phyloP scores from a whole-genome alignment of 768 basidiomycete species.

The Mycena venus region DNA sequence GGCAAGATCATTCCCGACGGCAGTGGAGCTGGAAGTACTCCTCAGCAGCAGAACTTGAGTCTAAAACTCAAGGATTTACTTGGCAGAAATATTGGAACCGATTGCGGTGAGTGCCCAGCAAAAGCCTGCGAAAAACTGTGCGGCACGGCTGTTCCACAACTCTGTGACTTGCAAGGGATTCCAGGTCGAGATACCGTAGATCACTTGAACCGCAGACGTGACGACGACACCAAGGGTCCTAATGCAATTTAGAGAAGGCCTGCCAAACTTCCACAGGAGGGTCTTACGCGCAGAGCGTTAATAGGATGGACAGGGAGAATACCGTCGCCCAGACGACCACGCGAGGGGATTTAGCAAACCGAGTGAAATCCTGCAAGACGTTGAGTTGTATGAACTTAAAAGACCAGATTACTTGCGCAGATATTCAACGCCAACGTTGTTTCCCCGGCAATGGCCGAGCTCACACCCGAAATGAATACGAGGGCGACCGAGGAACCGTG shows the following conservation, averaged over 20 bases:
- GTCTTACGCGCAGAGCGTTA: constrained; percentile 35
- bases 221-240: constrained; percentile 68
- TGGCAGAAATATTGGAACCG: constrained; percentile 32
- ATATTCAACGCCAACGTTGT: constrained; percentile 37
- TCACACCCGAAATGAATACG: constrained; percentile 36
- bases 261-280: background rate
- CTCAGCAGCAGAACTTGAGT: background rate
- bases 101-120: constrained; percentile 33
- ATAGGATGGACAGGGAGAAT: constrained; percentile 29
- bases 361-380: constrained; percentile 33
- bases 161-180: constrained; percentile 58
- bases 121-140: constrained; percentile 69
- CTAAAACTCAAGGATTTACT: constrained; percentile 1
- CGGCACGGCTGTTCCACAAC: constrained; percentile 74
- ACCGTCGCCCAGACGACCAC: constrained; percentile 37
- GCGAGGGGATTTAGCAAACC: constrained; percentile 34
- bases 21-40: constrained; percentile 21
- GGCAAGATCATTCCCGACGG: constrained; percentile 52
- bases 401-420: constrained; percentile 21
- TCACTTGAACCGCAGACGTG: constrained; percentile 67
- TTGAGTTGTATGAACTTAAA: background rate
- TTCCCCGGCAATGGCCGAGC: constrained; percentile 35
- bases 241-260: background rate
- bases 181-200: constrained; percentile 59
- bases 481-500: constrained; percentile 16